Conservation (phyloP, 148 eudicot species). For the Rhododendron mucronatum region DNA sequence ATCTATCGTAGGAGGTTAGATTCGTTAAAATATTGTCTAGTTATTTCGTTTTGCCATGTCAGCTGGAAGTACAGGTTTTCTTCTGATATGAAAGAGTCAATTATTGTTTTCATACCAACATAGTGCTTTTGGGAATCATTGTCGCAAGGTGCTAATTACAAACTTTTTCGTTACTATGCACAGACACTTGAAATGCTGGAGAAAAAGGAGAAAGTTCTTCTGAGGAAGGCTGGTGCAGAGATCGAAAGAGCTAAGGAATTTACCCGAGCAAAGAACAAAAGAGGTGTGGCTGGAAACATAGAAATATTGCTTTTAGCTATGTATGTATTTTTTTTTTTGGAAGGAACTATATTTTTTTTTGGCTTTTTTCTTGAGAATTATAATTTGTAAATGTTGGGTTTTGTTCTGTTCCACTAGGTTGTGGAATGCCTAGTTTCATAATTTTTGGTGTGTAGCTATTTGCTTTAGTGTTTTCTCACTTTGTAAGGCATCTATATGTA, state of each 20-base stretch:
- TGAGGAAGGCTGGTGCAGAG: slow-evolving; percentile 71
- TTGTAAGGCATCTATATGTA: background rate
- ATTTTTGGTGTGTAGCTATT: background rate
- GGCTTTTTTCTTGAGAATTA: background rate
- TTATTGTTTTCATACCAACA: background rate
- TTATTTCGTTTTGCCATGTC: background rate
- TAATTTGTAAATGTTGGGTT: background rate
- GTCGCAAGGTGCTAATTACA: background rate
- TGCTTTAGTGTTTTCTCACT: background rate
- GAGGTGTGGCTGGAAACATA: slow-evolving; percentile 36
- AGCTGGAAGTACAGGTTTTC: background rate
- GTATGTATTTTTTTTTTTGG: background rate
- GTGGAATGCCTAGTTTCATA: background rate
- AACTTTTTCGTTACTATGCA: slow-evolving; percentile 2
- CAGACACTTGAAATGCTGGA: slow-evolving; percentile 85
- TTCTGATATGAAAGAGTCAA: background rate
- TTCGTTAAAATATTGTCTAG: background rate
- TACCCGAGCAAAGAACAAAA: slow-evolving; percentile 70
- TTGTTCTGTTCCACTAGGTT: background rate
- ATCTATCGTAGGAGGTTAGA: background rate
- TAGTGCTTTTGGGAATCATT: background rate
- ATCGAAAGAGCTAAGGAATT: slow-evolving; percentile 71
- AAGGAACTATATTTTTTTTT: background rate
- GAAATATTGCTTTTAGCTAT: background rate
- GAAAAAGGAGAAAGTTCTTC: slow-evolving; percentile 69